These are phyloP conservation scores for Penicillium subrubescens DNA, from an alignment of 495 filamentous ascomycete species.

Conservation along the genomic window DNA sequence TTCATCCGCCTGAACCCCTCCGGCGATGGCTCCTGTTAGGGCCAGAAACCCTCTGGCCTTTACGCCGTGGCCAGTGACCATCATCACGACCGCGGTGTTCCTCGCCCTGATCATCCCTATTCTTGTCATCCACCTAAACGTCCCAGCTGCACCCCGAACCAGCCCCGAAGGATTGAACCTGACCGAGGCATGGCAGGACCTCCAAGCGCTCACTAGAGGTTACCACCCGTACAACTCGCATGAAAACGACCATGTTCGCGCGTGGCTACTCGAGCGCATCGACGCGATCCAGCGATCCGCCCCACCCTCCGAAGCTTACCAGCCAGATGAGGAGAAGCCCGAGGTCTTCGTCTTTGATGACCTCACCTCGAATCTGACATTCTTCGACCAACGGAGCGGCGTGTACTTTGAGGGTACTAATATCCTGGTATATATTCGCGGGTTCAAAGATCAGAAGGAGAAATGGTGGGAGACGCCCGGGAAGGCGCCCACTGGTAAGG, in stretches of 20 bases:
- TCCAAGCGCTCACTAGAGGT: slow-evolving; percentile 68
- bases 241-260: slow-evolving; percentile 76
- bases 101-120: slow-evolving; percentile 69
- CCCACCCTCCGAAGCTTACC: slow-evolving; percentile 23
- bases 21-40: slow-evolving; percentile 37
- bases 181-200: slow-evolving; percentile 83
- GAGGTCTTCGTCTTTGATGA: slow-evolving; percentile 76
- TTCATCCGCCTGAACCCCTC: slow-evolving; percentile 1
- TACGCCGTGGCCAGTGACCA: slow-evolving; percentile 67
- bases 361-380: slow-evolving; percentile 75
- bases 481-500: slow-evolving; percentile 56
- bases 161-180: slow-evolving; percentile 68
- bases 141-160: slow-evolving; percentile 68
- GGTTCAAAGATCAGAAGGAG: slow-evolving; percentile 67
- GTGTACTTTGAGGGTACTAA: slow-evolving; percentile 91
- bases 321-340: slow-evolving; percentile 29
- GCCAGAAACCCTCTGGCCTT: slow-evolving; percentile 61
- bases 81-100: slow-evolving; percentile 71
- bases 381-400: slow-evolving; percentile 38
- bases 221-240: slow-evolving; percentile 90
- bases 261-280: slow-evolving; percentile 74
- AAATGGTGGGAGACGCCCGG: slow-evolving; percentile 62
- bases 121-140: slow-evolving; percentile 71
- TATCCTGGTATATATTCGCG: slow-evolving; percentile 87
- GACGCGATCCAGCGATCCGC: slow-evolving; percentile 65